A percentile compares a stretch with the other conserved stretches of the same genome.
Evolutionary conservation across 1,284 basidiomycete species (phyloP).

Genomic region (Spongiforma sp.): DNA sequence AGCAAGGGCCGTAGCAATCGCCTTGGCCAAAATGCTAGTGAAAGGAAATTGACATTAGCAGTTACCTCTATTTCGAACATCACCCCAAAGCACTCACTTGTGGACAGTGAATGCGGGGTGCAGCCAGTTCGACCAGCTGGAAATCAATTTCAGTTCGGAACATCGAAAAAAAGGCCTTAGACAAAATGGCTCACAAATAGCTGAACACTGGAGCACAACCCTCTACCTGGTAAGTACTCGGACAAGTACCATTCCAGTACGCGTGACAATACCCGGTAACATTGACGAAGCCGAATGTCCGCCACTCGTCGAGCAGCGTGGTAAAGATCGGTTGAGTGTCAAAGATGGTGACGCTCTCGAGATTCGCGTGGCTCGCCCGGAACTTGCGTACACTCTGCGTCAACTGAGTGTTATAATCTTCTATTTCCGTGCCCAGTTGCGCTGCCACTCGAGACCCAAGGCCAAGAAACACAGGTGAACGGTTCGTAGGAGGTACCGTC

Average conservation of each 20-base stretch:
- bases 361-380: conserved; percentile 45
- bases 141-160: too few species aligned
- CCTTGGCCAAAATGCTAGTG: too few species aligned
- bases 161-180: too few species aligned
- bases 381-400: conserved; percentile 45
- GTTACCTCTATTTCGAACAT: too few species aligned
- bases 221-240: conserved; percentile 53
- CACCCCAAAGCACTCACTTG: too few species aligned
- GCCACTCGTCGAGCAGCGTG: conserved; percentile 55
- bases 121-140: too few species aligned
- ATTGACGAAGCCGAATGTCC: conserved; percentile 61
- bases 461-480: conserved; percentile 57
- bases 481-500: conserved; percentile 67
- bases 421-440: conserved; percentile 47
- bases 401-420: conserved; percentile 58
- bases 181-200: too few species aligned
- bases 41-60: too few species aligned
- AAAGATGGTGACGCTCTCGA: conserved; percentile 53
- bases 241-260: conserved; percentile 62
- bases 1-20: too few species aligned
- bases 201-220: conserved; percentile 66
- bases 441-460: conserved; percentile 49
- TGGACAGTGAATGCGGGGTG: too few species aligned
- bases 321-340: conserved; percentile 65
- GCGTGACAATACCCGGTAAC: conserved; percentile 62